Evolutionary conservation across 2,329 filamentous ascomycete species (phyloP).

Genomic region (Stenocarpella maydis): DNA sequence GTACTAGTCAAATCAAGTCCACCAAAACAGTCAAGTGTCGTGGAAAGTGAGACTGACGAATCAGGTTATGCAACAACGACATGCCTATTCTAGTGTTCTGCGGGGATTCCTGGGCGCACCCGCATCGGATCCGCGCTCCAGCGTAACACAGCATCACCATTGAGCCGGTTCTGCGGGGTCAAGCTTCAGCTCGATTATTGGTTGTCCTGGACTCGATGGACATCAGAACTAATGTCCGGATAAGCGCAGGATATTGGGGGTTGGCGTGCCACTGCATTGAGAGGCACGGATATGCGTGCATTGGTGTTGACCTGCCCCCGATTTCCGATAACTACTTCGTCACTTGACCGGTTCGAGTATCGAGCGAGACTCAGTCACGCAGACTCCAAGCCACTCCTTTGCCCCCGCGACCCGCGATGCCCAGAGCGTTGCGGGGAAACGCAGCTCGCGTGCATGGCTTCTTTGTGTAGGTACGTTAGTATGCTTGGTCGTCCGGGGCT

Average conservation of each 20-base stretch:
- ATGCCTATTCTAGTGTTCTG: background rate
- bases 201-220: background rate
- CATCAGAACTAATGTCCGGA: background rate
- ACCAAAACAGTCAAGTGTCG: background rate
- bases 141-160: constrained; percentile 21
- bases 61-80: constrained; percentile 24
- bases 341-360: constrained; percentile 6
- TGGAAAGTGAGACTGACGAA: constrained; percentile 25
- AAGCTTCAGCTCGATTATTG: constrained; percentile 23
- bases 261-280: background rate
- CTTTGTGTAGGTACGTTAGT: constrained; percentile 13
- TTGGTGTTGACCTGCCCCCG: constrained; percentile 4
- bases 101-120: constrained; percentile 9
- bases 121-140: constrained; percentile 14
- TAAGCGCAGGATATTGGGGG: background rate
- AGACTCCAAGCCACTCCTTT: constrained; percentile 20
- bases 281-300: background rate
- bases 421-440: constrained; percentile 8
- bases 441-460: constrained; percentile 6
- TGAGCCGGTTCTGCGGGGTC: constrained; percentile 28
- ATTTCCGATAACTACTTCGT: constrained; percentile 17
- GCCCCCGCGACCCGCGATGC: constrained; percentile 14
- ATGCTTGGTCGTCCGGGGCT: constrained; percentile 5
- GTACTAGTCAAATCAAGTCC: background rate
- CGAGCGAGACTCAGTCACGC: constrained; percentile 24